A percentile compares a stretch with the other conserved stretches of the same genome.
phyloP scores from a whole-genome alignment of 2,329 filamentous ascomycete genomes.

The Cercospora sojina region DNA sequence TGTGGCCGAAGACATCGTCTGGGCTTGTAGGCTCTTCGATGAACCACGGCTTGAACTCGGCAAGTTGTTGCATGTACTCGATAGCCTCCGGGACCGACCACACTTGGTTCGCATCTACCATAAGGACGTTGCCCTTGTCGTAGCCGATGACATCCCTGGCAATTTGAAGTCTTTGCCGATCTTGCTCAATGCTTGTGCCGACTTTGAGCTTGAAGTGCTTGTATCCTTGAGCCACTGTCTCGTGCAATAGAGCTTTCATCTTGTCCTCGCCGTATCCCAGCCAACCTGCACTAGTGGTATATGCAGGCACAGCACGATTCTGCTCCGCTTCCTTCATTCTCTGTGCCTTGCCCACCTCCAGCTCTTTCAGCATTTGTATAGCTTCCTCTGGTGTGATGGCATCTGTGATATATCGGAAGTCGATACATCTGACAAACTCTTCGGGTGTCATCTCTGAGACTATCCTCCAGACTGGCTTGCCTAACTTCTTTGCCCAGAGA shows the following conservation, averaged over 20 bases:
- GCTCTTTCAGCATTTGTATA: conserved; percentile 64
- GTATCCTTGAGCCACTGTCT: conserved; percentile 76
- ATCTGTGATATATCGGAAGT: conserved; percentile 93
- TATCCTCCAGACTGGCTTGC: conserved; percentile 87
- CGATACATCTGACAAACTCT: conserved; percentile 82
- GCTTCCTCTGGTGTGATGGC: conserved; percentile 87
- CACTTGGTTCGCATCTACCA: conserved; percentile 90
- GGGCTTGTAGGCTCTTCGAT: conserved; percentile 92
- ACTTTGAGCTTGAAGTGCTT: conserved; percentile 91
- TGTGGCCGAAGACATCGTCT: conserved; percentile 86
- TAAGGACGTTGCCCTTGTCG: conserved; percentile 78
- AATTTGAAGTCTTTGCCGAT: conserved; percentile 68
- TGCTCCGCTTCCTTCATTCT: conserved; percentile 71
- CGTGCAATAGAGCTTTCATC: conserved; percentile 70
- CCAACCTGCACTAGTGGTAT: conserved; percentile 89
- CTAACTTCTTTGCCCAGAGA: conserved; percentile 84
- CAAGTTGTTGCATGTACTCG: conserved; percentile 77
- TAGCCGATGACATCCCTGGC: conserved; percentile 78
- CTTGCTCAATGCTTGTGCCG: conserved; percentile 68
- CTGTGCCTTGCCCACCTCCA: conserved; percentile 66
- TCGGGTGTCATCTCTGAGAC: conserved; percentile 87
- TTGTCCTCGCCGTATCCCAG: conserved; percentile 87
- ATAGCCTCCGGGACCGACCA: conserved; percentile 91
- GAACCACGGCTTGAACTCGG: conserved; percentile 77
- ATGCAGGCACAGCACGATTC: conserved; percentile 77